A percentile compares a stretch with the other conserved stretches of the same genome.
These are phyloP conservation scores for Boechera divaricarpa DNA, from an alignment of 345 rosid species.

Conservation along the genomic window DNA sequence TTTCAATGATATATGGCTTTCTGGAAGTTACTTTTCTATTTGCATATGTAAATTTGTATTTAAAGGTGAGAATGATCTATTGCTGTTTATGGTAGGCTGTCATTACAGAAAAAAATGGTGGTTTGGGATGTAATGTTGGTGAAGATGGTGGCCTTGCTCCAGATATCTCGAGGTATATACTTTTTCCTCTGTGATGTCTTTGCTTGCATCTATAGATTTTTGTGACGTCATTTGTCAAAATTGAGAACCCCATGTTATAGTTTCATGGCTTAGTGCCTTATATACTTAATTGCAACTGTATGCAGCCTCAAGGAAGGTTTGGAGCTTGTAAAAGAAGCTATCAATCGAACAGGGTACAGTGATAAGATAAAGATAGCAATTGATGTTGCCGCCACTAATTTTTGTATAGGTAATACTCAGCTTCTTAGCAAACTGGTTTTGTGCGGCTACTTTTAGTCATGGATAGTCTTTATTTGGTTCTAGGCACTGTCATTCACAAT, in stretches of 20 bases:
- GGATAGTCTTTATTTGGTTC: constrained; percentile 27
- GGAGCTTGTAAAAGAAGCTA: constrained; percentile 94
- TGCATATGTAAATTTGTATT: constrained; percentile 7
- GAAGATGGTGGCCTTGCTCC: constrained; percentile 98
- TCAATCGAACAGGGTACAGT: constrained; percentile 77
- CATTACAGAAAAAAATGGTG: constrained; percentile 79
- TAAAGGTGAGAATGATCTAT: constrained; percentile 38
- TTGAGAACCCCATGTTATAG: constrained; percentile 7
- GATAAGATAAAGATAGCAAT: constrained; percentile 92
- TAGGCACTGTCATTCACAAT: constrained; percentile 24
- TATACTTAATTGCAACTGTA: constrained; percentile 28
- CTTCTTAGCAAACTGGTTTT: constrained; percentile 35
- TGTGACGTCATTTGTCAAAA: constrained; percentile 6
- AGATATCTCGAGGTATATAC: constrained; percentile 74
- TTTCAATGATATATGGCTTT: constrained; percentile 29
- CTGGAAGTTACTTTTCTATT: constrained; percentile 22
- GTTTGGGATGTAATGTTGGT: constrained; percentile 81
- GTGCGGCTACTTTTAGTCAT: background rate
- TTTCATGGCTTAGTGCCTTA: constrained; percentile 23
- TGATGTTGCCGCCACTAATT: constrained; percentile 84
- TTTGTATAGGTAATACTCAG: constrained; percentile 74
- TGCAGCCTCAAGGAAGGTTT: constrained; percentile 89
- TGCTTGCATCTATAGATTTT: constrained; percentile 17
- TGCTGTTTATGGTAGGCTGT: constrained; percentile 72
- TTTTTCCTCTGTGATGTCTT: constrained; percentile 31